Conservation (phyloP, 75 land plant genomes). For the Picea sitchensis region DNA sequence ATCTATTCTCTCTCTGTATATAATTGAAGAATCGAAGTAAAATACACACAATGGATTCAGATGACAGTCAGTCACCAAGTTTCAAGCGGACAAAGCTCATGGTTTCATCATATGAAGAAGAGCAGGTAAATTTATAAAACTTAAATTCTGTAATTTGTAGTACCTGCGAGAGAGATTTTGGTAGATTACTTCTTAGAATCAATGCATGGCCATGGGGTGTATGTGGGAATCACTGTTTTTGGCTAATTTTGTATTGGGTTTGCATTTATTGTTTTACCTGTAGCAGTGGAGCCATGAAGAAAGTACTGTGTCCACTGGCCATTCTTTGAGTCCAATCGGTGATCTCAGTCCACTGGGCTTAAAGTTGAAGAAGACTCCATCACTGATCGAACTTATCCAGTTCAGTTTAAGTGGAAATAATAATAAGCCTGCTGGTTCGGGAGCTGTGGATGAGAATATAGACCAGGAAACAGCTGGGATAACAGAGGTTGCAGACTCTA, state of each 20-base stretch:
- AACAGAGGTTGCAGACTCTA: slow-evolving; percentile 10
- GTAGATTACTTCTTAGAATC: background rate
- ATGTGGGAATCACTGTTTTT: background rate
- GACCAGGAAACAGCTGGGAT: background rate
- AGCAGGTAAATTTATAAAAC: background rate
- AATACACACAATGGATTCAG: background rate
- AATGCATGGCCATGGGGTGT: background rate
- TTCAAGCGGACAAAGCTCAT: background rate
- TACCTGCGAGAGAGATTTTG: background rate
- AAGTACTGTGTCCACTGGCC: background rate
- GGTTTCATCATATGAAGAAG: slow-evolving; percentile 1
- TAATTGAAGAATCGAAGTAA: background rate
- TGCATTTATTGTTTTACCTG: background rate
- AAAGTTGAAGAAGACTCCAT: slow-evolving; percentile 51
- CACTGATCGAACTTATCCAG: slow-evolving; percentile 52
- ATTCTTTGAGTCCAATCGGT: slow-evolving; percentile 20
- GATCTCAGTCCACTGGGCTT: slow-evolving; percentile 60
- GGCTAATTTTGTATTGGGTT: background rate
- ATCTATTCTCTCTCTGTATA: background rate
- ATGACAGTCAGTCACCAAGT: background rate
- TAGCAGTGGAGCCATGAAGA: slow-evolving; percentile 5
- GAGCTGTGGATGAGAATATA: background rate
- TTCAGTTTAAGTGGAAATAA: slow-evolving; percentile 13
- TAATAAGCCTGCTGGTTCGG: background rate
- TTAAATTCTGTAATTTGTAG: background rate